These are phyloP conservation scores for Rutstroemia sp. DNA, from an alignment of 2,329 filamentous ascomycete species.

Conservation along the genomic window DNA sequence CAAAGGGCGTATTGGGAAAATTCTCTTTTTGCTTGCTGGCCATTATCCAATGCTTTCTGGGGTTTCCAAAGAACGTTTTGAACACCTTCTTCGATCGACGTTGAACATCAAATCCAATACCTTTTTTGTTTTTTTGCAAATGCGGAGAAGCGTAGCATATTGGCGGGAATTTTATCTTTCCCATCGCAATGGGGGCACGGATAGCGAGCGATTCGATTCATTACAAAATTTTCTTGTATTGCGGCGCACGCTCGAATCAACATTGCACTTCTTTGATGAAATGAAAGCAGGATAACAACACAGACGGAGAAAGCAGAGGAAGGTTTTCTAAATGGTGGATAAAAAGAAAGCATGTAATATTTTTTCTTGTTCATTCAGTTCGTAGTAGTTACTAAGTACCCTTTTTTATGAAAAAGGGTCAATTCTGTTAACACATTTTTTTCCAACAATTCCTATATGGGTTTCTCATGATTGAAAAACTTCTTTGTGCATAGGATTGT, in stretches of 20 bases:
- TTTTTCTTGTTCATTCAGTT: constrained; percentile 15
- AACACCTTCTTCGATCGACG: neutral
- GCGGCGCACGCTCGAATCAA: neutral
- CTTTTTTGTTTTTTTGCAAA: neutral
- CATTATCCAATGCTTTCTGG: neutral
- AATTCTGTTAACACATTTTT: neutral
- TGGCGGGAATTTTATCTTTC: constrained; percentile 2
- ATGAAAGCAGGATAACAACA: constrained; percentile 6
- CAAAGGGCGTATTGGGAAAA: constrained; percentile 16
- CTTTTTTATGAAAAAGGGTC: constrained; percentile 5
- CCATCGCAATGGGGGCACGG: neutral
- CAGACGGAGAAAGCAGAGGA: constrained; percentile 8
- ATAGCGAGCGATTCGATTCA: neutral
- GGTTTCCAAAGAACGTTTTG: neutral
- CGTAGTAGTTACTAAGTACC: constrained; percentile 17
- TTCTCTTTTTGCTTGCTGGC: constrained; percentile 1
- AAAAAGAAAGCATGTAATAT: constrained; percentile 20
- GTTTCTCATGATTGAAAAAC: neutral
- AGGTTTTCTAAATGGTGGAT: neutral
- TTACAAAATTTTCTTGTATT: constrained; percentile 2
- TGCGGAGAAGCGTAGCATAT: constrained; percentile 7
- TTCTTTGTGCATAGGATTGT: constrained; percentile 18
- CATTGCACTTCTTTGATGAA: constrained; percentile 4
- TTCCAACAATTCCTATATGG: neutral
- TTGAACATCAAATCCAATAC: neutral